Conservation (phyloP, 495 filamentous ascomycete species). For the Aspergillus olivimuriae region DNA sequence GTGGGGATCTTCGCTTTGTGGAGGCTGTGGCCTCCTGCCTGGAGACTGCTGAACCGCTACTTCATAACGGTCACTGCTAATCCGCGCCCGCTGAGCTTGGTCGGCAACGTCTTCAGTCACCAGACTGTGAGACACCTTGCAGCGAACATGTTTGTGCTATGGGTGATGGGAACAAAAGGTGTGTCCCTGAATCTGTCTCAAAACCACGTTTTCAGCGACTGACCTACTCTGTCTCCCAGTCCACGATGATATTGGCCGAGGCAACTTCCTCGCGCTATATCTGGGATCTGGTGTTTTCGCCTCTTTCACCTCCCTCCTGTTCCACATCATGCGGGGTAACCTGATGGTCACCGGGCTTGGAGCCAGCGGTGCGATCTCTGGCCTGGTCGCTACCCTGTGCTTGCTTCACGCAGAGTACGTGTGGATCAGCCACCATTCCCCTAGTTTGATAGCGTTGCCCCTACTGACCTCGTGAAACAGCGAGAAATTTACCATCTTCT, state of each 20-base stretch:
- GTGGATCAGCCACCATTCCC: neutral
- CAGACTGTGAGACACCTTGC: conserved; percentile 58
- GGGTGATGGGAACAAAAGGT: conserved; percentile 52
- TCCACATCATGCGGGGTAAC: conserved; percentile 46
- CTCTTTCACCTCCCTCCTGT: conserved; percentile 55
- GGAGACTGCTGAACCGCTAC: conserved; percentile 70
- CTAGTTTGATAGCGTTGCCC: neutral
- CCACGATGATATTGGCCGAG: conserved; percentile 84
- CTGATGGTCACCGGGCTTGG: conserved; percentile 56
- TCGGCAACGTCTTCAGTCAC: conserved; percentile 77
- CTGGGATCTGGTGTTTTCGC: conserved; percentile 60
- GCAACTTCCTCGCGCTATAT: conserved; percentile 76
- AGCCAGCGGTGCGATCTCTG: conserved; percentile 67
- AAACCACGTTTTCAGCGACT: too few species aligned
- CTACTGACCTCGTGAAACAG: conserved; percentile 18
- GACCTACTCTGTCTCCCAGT: conserved; percentile 31
- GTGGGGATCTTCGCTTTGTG: conserved; percentile 55
- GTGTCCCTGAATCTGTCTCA: too few species aligned
- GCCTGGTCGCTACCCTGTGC: conserved; percentile 61
- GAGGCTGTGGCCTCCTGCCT: conserved; percentile 58
- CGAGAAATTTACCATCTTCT: conserved; percentile 35
- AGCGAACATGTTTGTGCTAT: conserved; percentile 63
- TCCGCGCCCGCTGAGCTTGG: conserved; percentile 55
- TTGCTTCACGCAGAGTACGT: conserved; percentile 52
- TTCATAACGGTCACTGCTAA: conserved; percentile 67